Evolutionary conservation across 345 rosid species (phyloP), one percentile per base, ranked within the genome.

Genomic region (Melaleuca quinquenervia): DNA sequence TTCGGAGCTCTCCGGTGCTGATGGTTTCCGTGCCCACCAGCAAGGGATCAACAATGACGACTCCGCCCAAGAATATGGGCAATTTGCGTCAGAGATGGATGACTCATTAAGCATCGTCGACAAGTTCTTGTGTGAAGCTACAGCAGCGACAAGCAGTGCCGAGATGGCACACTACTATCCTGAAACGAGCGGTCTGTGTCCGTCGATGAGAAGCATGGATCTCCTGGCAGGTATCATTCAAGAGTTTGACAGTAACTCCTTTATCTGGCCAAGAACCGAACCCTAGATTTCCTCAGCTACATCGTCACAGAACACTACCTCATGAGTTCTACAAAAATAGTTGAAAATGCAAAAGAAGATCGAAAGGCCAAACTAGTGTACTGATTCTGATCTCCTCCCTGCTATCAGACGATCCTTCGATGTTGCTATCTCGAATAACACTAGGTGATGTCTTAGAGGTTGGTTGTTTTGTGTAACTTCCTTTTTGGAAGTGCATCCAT

Each of bases 1-100:
- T 32, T 16, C 24, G 78, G 78, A 18, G 45, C 11, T 70, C 78
- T 8, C 78, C 48, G 78, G 78, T 90, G 90, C 93, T 90, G 90
- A 90, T 84, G 87, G 87, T 84, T 48, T 55, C 75, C 44, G 29
- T 50, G 54, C 49, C 54, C 64, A 48, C 48, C 85, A 29, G 80
- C 78, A 70, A 70, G 45, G 24, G 78, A 70, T 70, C 48, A 70
- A 70, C 78, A 70, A 36, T 22, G 6, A 70, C 24, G 78, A 32
- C 48, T 8, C 78, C 24, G 78, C 78, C 3, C 78, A 70, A 70
- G 78, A 70, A 70, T 70, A 70, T 70, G 78, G 24, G 78, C 78
- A 32, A 70, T 70, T 70, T 7, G 13, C 45, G 78, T 70, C 78
- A 32, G 78, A 70, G 78, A 70, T 60, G 82, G 75, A 62, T 45